Percentiles rank a stretch among this genome's conserved stretches.
Conservation (phyloP, 2,329 filamentous ascomycete species). For the Harringtonia lauricola region DNA sequence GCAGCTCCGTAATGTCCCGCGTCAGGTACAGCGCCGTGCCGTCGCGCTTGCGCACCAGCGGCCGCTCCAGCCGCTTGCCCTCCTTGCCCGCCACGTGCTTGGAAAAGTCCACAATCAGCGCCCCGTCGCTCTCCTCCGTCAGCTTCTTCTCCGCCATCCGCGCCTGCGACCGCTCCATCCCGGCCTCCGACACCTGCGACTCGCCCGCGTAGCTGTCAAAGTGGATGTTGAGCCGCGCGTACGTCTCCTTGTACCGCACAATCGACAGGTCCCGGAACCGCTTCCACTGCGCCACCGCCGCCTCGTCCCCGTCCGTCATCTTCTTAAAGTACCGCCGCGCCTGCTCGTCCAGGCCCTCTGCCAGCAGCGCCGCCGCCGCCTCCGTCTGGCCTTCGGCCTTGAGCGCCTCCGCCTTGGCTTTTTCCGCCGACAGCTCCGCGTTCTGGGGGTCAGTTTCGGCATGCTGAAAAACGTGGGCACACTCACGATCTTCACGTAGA, state of each 20-base stretch:
- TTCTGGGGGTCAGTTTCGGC: slow-evolving; percentile 26
- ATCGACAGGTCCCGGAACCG: slow-evolving; percentile 59
- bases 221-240: slow-evolving; percentile 57
- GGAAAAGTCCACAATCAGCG: slow-evolving; percentile 60
- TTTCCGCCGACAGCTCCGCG: slow-evolving; percentile 53
- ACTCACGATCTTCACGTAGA: slow-evolving; percentile 60
- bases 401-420: slow-evolving; percentile 49
- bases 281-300: slow-evolving; percentile 51
- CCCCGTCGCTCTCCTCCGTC: slow-evolving; percentile 59
- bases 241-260: slow-evolving; percentile 54
- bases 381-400: slow-evolving; percentile 44
- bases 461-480: neutral
- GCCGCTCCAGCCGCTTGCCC: slow-evolving; percentile 58
- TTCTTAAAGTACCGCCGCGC: slow-evolving; percentile 62
- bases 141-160: slow-evolving; percentile 53
- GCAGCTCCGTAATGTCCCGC: slow-evolving; percentile 64
- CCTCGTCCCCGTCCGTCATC: slow-evolving; percentile 57
- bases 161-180: slow-evolving; percentile 53
- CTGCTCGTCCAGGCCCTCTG: slow-evolving; percentile 57
- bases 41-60: slow-evolving; percentile 61
- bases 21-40: slow-evolving; percentile 70
- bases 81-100: slow-evolving; percentile 55
- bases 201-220: slow-evolving; percentile 69
- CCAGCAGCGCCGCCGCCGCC: slow-evolving; percentile 36
- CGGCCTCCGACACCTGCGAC: slow-evolving; percentile 56